Evolutionary conservation across 2,329 filamentous ascomycete species (phyloP).

Genomic region (Aspergillus sclerotialis): DNA sequence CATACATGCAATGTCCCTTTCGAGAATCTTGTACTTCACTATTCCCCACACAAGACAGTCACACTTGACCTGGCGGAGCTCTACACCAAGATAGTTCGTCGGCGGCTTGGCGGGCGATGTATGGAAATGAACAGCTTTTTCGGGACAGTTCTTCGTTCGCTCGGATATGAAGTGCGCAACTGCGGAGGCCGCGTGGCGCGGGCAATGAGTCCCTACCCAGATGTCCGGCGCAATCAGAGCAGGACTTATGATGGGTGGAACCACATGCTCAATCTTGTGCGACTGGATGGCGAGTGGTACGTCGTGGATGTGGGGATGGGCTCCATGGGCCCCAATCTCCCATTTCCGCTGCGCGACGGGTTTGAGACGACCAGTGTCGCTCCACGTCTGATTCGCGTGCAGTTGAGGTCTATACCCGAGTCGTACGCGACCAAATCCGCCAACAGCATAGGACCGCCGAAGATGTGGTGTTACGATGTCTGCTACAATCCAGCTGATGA

Average conservation of each 20-base stretch:
- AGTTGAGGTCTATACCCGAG: constrained; percentile 7
- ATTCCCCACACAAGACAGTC: constrained; percentile 33
- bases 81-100: constrained; percentile 42
- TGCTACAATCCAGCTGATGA: constrained; percentile 35
- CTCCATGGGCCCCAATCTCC: constrained; percentile 16
- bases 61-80: constrained; percentile 39
- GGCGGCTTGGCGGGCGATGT: constrained; percentile 42
- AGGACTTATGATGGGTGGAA: constrained; percentile 17
- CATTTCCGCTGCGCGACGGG: constrained; percentile 13
- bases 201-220: constrained; percentile 8
- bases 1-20: constrained; percentile 28
- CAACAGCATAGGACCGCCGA: constrained; percentile 19
- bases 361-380: constrained; percentile 21
- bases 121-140: constrained; percentile 51
- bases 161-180: constrained; percentile 36
- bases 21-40: constrained; percentile 48
- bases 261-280: constrained; percentile 55
- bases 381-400: constrained; percentile 5
- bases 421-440: constrained; percentile 5
- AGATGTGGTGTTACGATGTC: constrained; percentile 56
- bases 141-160: constrained; percentile 38
- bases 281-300: constrained; percentile 38
- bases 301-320: constrained; percentile 23
- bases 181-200: constrained; percentile 7
- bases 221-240: constrained; percentile 5